Evolutionary conservation across 768 basidiomycete genomes (phyloP).

Genomic region (Gloeopeniophorella convolvens): DNA sequence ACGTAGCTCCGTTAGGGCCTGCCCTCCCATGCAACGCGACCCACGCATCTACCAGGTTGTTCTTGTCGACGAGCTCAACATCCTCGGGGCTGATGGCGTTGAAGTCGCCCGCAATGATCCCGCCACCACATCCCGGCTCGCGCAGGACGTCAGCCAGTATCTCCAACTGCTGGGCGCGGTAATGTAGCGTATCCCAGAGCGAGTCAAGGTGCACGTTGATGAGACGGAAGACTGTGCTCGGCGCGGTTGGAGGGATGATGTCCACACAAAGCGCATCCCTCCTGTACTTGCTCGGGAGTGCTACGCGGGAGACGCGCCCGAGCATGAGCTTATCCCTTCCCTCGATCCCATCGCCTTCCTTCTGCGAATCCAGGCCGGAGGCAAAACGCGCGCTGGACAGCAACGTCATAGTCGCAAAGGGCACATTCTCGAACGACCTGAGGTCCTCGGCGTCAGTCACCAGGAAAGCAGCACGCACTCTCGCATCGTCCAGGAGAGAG

Average conservation of each 20-base stretch:
- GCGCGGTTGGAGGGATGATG: constrained; percentile 26
- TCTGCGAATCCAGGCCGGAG: background rate
- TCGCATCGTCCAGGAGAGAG: background rate
- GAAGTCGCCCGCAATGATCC: constrained; percentile 44
- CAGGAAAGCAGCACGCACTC: background rate
- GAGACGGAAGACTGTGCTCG: constrained; percentile 27
- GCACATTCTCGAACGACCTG: background rate
- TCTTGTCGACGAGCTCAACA: constrained; percentile 30
- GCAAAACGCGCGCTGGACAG: background rate
- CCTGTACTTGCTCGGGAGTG: constrained; percentile 20
- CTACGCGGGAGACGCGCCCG: background rate
- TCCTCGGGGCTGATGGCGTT: constrained; percentile 37
- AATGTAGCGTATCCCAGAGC: constrained; percentile 21
- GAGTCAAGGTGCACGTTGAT: constrained; percentile 36
- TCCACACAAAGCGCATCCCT: constrained; percentile 35
- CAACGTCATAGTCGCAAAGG: constrained; percentile 11
- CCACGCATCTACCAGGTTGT: constrained; percentile 39
- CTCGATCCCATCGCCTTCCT: background rate
- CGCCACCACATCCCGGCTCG: constrained; percentile 35
- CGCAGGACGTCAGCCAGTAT: constrained; percentile 32
- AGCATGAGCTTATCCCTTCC: background rate
- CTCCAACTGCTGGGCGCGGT: constrained; percentile 22
- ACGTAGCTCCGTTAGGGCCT: constrained; percentile 32
- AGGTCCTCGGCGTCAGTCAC: constrained; percentile 1
- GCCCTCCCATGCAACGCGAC: constrained; percentile 29